A percentile compares a stretch with the other conserved stretches of the same genome.
Conservation (phyloP, 768 basidiomycete species). For the Suillus subaureus region DNA sequence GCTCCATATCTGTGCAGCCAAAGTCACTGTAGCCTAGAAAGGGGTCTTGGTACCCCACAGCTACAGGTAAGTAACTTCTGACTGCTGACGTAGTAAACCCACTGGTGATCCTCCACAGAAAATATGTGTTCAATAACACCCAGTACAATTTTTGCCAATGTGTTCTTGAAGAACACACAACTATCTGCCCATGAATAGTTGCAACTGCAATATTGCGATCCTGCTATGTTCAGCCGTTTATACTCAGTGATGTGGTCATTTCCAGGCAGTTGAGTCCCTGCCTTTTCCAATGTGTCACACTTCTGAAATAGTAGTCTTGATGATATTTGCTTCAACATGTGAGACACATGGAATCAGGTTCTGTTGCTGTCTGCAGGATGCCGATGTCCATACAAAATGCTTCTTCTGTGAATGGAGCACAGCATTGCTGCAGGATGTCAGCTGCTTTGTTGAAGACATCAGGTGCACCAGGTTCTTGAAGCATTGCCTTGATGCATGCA, state of each 20-base stretch:
- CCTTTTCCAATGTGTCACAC: background rate
- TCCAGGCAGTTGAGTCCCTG: background rate
- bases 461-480: slow-evolving; percentile 2
- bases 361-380: background rate
- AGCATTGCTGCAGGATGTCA: slow-evolving; percentile 1
- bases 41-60: slow-evolving; percentile 7
- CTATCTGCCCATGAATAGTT: background rate
- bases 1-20: slow-evolving; percentile 10
- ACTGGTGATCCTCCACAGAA: background rate
- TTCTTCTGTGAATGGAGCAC: background rate
- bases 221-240: background rate
- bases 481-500: slow-evolving; percentile 7
- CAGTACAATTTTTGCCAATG: background rate
- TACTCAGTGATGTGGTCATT: background rate
- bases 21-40: slow-evolving; percentile 12
- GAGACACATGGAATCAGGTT: background rate
- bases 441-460: background rate
- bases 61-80: slow-evolving; percentile 8
- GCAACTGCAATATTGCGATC: slow-evolving; percentile 8
- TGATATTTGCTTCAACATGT: background rate
- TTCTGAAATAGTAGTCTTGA: background rate
- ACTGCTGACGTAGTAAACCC: background rate
- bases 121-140: slow-evolving; percentile 12
- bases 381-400: background rate
- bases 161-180: slow-evolving; percentile 6